phyloP scores from a whole-genome alignment of 2,329 filamentous ascomycete species.

The Plenodomus biglobosus region DNA sequence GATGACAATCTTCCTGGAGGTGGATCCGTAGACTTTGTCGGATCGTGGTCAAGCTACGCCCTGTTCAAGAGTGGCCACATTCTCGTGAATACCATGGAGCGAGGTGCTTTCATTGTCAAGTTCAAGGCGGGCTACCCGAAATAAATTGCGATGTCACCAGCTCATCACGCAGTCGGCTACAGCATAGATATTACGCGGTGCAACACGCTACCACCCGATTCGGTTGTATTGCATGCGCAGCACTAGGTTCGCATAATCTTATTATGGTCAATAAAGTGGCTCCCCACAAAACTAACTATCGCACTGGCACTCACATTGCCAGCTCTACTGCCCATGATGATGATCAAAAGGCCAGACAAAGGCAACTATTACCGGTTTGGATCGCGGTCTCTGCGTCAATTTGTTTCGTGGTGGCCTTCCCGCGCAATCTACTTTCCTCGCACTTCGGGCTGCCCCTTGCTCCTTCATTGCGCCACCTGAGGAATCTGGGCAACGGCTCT shows the following conservation, averaged over 20 bases:
- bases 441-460: neutral
- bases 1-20: constrained; percentile 44
- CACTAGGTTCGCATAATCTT: neutral
- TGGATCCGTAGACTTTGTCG: constrained; percentile 48
- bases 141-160: constrained; percentile 1
- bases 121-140: constrained; percentile 25
- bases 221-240: neutral
- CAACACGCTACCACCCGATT: neutral
- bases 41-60: constrained; percentile 49
- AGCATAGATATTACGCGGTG: neutral
- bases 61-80: constrained; percentile 45
- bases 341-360: too few relatives aligned
- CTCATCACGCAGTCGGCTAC: neutral
- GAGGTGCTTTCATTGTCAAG: constrained; percentile 44
- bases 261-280: neutral
- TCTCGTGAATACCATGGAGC: constrained; percentile 47
- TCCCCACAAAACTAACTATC: too few relatives aligned
- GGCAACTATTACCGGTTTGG: too few relatives aligned
- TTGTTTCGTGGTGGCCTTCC: neutral
- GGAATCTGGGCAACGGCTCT: constrained; percentile 1
- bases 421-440: neutral
- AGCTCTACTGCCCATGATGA: too few relatives aligned
- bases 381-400: neutral
- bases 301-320: too few relatives aligned
- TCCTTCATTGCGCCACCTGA: neutral